Base-by-base conservation (phyloP, 2,329 filamentous ascomycete genomes). In the Curvularia hawaiiensis region DNA sequence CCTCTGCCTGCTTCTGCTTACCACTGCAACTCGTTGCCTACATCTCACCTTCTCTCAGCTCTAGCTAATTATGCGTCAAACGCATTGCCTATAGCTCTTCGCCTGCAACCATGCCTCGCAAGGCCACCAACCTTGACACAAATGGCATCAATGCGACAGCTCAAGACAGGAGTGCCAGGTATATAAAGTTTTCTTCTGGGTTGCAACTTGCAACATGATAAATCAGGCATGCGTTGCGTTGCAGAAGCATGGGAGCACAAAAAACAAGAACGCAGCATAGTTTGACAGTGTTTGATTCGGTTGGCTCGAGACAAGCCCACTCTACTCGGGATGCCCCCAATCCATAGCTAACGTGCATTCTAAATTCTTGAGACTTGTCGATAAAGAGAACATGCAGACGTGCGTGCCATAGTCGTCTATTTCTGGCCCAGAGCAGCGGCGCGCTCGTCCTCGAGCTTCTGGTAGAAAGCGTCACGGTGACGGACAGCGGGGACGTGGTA, bases 401-500 rank as follows among this genome's bases (percentile, higher is more conserved):
- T 28, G 61, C 57, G 59, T 54, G 48, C 46, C 68, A 14, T 26
- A 30, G 40, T 45, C 33, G 46, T 49, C 53, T 58, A 58, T 62
- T 70, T 69, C 58, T 79, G 75, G 60, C 79, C 78, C 24, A 81
- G 70, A 52, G 78, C 76, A 55, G 73, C 66, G 47, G 84, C 84
- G 64, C 86, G 81, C 78, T 88, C 79, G 67, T 85, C 81, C 77
- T 88, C 86, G 61, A 88, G 79, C 76, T 84, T 85, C 72, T 82
- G 78, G 80, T 88, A 88, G 80, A 83, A 86, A 69, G 79, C 71
- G 76, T 88, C 86, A 74, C 86, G 84, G 74, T 82, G 82, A 74
- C 85, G 85, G 73, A 87, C 84, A 65, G 84, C 79, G 71, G 85
- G 85, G 54, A 88, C 82, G 79, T 88, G 86, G 79, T 83, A 88